Evolutionary conservation across 2,329 filamentous ascomycete genomes (phyloP), one percentile per base, ranked within the genome.

Genomic region (Tetracladium maxilliforme): DNA sequence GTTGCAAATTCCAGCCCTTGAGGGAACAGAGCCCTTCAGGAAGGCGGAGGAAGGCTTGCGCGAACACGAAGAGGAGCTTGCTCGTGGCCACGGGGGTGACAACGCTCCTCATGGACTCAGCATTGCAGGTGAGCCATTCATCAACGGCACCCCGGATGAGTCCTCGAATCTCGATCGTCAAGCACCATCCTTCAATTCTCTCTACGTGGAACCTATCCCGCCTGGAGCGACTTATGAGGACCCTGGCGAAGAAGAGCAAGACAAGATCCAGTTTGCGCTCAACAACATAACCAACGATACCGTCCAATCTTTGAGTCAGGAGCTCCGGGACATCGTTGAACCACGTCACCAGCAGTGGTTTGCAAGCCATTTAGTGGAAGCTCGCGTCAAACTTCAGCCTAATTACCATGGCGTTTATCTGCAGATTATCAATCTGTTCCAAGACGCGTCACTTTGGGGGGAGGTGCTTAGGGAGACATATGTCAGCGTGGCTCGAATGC

Each of bases 231-330:
- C 70, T 10, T 92, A 78, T 36, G 78, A 90, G 41, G 81, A 92
- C 10, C 92, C 90, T 0, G 67, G 77, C 33, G 78, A 82, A 34
- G 80, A 87, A 13, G 68, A 79, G 1, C 86, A 93, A 39, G 90
- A 92, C 48, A 92, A 83, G 48, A 84, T 98, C 19, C 73, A 93
- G 37, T 98, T 98, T 41, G 80, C 92, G 14, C 61, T 98, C 30
- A 98, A 98, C 61, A 98, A 98, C 39, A 75, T 98, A 26, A 95
- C 90, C 0, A 77, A 90, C 38, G 73, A 77, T 21, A 95, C 93
- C 22, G 60, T 98, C 11, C 72, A 81, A 26, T 66, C 76, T 20
- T 94, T 94, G 52, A 76, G 87, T 41, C 64, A 65, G 26, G 84
- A 94, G 37, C 66, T 98, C 19, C 74, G 71, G 24, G 74, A 82